Evolutionary conservation across 345 rosid species (phyloP).

Genomic region (Ceriops zippeliana): DNA sequence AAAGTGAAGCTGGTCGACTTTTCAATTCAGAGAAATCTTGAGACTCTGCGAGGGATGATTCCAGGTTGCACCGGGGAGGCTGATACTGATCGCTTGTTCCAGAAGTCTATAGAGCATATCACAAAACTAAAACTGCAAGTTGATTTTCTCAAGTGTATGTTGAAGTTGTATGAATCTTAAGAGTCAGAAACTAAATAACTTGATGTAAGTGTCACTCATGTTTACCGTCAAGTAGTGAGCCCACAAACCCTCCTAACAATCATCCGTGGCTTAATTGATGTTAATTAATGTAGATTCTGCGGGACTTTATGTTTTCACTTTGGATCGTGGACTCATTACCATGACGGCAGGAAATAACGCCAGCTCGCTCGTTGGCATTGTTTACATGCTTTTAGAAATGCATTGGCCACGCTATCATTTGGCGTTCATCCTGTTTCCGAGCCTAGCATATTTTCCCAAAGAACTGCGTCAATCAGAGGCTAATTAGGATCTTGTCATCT

Average conservation of each 20-base stretch:
- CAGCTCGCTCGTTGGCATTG: not conserved
- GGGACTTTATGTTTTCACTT: too few relatives aligned
- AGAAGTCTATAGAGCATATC: constrained; percentile 45
- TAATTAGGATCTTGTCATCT: too few relatives aligned
- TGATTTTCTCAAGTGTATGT: constrained; percentile 34
- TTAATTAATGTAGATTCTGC: not conserved
- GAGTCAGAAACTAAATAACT: not conserved
- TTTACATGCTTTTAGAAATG: not conserved
- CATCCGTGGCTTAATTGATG: not conserved
- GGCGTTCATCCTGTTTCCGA: not conserved
- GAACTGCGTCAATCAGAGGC: too few relatives aligned
- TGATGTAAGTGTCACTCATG: not conserved
- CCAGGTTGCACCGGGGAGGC: constrained; percentile 42
- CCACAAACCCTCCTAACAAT: not conserved
- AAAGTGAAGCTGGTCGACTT: constrained; percentile 24
- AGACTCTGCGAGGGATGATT: constrained; percentile 34
- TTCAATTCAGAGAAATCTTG: constrained; percentile 32
- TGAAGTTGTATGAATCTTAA: constrained; percentile 34
- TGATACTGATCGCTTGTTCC: constrained; percentile 43
- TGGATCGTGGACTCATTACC: too few relatives aligned
- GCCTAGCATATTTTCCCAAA: too few relatives aligned
- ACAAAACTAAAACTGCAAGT: constrained; percentile 40
- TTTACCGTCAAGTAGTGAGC: not conserved
- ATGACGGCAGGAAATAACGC: not conserved
- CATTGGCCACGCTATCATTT: not conserved